These are phyloP conservation scores for Paraphoma chrysanthemicola DNA, from an alignment of 2,329 filamentous ascomycete species.

Conservation along the genomic window DNA sequence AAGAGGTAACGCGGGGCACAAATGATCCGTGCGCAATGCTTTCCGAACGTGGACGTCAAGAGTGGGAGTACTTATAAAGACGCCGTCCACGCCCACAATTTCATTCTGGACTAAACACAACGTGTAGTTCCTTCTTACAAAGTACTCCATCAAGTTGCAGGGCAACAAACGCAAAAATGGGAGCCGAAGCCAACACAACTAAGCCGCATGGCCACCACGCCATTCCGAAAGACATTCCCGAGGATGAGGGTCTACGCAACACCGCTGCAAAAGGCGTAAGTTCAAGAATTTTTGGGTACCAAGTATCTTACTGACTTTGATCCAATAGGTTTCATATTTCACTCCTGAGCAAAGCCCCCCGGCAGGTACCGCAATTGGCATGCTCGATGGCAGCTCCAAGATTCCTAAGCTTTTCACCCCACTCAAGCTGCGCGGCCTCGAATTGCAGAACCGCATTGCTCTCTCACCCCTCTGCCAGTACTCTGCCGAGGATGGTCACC, in stretches of 20 bases:
- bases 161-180: conserved; percentile 23
- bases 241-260: conserved; percentile 49
- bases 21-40: neutral
- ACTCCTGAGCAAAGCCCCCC: conserved; percentile 56
- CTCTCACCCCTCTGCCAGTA: conserved; percentile 65
- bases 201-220: conserved; percentile 42
- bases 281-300: neutral
- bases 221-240: conserved; percentile 35
- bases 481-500: conserved; percentile 71
- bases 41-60: conserved; percentile 25
- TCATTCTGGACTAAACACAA: conserved; percentile 4
- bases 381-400: conserved; percentile 56
- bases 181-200: conserved; percentile 26
- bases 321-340: conserved; percentile 53
- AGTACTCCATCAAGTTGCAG: neutral
- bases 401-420: conserved; percentile 68
- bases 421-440: conserved; percentile 64
- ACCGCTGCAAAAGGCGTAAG: conserved; percentile 51
- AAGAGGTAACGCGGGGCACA: conserved; percentile 23
- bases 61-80: conserved; percentile 35
- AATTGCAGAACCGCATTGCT: conserved; percentile 72
- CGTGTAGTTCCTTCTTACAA: neutral
- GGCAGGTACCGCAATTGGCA: conserved; percentile 55
- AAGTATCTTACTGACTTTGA: conserved; percentile 12
- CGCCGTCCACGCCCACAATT: conserved; percentile 6